Conservation (phyloP, 345 rosid species). For the Gossypium australe region DNA sequence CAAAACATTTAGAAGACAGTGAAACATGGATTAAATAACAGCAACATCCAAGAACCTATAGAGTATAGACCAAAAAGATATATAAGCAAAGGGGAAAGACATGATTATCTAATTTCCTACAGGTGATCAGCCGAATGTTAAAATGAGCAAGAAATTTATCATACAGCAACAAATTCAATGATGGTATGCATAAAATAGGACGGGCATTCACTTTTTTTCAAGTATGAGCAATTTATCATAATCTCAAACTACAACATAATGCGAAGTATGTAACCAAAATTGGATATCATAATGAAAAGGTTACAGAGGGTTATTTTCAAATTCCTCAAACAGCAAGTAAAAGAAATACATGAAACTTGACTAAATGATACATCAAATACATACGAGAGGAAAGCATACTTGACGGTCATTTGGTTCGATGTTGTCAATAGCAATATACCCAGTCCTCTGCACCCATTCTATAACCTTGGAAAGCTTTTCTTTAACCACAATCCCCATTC, state of each 20-base stretch:
- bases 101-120: background rate
- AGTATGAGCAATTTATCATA: background rate
- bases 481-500: slow-evolving; percentile 24
- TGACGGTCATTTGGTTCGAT: slow-evolving; percentile 5
- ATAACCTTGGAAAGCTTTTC: slow-evolving; percentile 43
- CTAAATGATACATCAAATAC: background rate
- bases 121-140: too few relatives aligned
- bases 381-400: slow-evolving; percentile 13
- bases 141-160: background rate
- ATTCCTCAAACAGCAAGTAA: background rate
- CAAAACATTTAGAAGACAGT: background rate
- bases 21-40: background rate
- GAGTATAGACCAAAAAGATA: background rate
- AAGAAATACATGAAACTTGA: background rate
- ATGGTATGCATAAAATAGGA: background rate
- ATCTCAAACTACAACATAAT: background rate
- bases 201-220: background rate
- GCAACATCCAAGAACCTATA: background rate
- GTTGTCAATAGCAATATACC: slow-evolving; percentile 15
- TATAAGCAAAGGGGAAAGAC: background rate
- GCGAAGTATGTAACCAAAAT: background rate
- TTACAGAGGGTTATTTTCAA: background rate
- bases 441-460: slow-evolving; percentile 40
- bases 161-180: background rate
- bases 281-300: background rate